These are phyloP conservation scores for Eucalyptus brandiana DNA, from an alignment of 345 rosid genomes.

Conservation along the genomic window DNA sequence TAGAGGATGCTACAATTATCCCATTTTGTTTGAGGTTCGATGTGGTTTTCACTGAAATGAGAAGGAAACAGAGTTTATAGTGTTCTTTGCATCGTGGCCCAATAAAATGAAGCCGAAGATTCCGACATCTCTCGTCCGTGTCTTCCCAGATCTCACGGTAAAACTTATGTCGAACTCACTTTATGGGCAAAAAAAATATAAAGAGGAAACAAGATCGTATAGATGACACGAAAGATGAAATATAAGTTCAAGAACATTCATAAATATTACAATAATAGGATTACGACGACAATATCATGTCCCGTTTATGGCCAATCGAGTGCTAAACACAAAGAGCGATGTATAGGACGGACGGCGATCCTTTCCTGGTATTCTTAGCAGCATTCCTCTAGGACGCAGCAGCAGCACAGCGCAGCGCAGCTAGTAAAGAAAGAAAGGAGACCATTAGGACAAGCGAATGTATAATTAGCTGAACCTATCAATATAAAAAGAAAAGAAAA, in stretches of 20 bases:
- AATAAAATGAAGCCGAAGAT: neutral
- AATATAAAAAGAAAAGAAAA: neutral
- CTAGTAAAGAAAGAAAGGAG: neutral
- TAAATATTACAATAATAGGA: neutral
- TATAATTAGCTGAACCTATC: neutral
- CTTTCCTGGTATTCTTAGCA: neutral
- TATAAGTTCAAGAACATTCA: neutral
- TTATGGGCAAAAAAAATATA: neutral
- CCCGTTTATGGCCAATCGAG: neutral
- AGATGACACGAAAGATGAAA: neutral
- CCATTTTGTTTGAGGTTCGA: neutral
- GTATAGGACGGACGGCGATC: neutral
- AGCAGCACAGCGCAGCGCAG: conserved; percentile 27
- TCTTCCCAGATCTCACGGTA: neutral
- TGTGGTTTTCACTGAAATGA: neutral
- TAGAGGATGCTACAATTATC: neutral
- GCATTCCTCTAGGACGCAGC: neutral
- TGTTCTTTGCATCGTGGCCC: neutral
- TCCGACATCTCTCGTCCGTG: neutral
- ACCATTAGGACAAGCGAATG: neutral
- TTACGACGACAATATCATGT: neutral
- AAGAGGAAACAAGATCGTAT: neutral
- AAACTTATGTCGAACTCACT: neutral
- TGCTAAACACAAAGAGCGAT: neutral
- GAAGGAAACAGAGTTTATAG: neutral